phyloP scores from a whole-genome alignment of 148 eudicot species.

The Chenopodium suecicum region DNA sequence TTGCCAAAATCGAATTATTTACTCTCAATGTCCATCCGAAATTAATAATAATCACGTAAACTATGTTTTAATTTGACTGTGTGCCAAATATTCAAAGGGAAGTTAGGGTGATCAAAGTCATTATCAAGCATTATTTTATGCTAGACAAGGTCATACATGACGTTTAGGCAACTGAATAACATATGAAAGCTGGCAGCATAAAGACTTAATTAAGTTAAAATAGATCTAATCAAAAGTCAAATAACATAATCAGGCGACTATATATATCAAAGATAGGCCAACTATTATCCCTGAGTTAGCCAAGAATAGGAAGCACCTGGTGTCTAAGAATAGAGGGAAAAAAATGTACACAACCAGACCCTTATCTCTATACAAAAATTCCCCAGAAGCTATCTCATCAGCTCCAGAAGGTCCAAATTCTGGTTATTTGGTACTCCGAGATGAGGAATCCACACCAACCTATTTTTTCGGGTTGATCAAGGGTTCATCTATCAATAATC shows the following conservation, averaged over 20 bases:
- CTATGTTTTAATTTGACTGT: too few species aligned
- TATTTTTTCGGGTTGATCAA: slow-evolving; percentile 25
- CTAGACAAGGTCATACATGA: too few species aligned
- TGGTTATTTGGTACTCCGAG: slow-evolving; percentile 34
- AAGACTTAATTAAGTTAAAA: not conserved
- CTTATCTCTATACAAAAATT: slow-evolving; percentile 26
- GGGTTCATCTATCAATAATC: not conserved
- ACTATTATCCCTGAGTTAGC: not conserved
- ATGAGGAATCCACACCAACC: slow-evolving; percentile 25
- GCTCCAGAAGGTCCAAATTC: slow-evolving; percentile 37
- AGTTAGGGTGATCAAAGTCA: too few species aligned
- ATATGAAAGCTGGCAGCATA: not conserved
- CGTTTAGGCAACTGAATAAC: not conserved
- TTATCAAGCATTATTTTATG: too few species aligned
- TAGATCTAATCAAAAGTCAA: too few species aligned
- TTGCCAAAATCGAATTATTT: too few species aligned
- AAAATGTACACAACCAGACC: slow-evolving; percentile 35
- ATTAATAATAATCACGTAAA: too few species aligned
- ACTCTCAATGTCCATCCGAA: too few species aligned
- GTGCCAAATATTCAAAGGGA: too few species aligned
- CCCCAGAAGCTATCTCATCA: slow-evolving; percentile 21
- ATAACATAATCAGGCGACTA: not conserved
- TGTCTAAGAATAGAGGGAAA: not conserved
- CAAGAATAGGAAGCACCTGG: not conserved
- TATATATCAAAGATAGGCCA: not conserved